These are phyloP conservation scores for Epichloe festucae DNA, from an alignment of 2,329 filamentous ascomycete genomes.

Conservation along the genomic window DNA sequence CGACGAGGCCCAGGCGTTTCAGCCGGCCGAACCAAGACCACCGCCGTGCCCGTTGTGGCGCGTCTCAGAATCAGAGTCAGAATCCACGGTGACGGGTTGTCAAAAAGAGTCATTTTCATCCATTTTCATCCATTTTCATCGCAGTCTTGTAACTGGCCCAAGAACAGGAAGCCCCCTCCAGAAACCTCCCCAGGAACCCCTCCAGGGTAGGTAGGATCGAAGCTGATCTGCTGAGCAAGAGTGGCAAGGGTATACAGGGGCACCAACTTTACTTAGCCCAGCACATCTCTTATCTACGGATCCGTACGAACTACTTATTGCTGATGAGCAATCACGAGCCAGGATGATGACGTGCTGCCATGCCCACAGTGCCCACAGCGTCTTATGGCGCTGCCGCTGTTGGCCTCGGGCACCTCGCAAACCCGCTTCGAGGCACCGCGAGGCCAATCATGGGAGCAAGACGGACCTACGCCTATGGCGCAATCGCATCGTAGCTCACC, in stretches of 20 bases:
- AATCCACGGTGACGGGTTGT: background rate
- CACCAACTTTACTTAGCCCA: no score
- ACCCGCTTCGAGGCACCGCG: background rate
- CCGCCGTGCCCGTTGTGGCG: background rate
- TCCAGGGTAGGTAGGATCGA: no score
- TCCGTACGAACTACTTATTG: no score
- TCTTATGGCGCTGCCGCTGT: slow-evolving; percentile 3
- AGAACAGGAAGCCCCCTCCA: no score
- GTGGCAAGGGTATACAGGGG: no score
- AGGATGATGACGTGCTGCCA: slow-evolving; percentile 3
- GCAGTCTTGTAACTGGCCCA: no score
- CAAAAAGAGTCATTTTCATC: no score
- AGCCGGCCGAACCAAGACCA: background rate
- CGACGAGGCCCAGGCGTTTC: background rate
- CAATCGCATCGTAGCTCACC: slow-evolving; percentile 1
- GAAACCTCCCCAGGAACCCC: no score
- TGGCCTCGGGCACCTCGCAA: background rate
- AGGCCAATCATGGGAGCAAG: slow-evolving; percentile 4
- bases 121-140: no score
- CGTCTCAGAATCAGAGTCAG: background rate
- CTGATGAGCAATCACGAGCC: background rate
- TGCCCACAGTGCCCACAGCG: background rate
- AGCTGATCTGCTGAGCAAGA: no score
- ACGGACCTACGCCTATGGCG: slow-evolving; percentile 1
- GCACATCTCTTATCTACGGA: no score